These are phyloP conservation scores for Penicillium riverlandense DNA, from an alignment of 495 filamentous ascomycete genomes.

Conservation along the genomic window DNA sequence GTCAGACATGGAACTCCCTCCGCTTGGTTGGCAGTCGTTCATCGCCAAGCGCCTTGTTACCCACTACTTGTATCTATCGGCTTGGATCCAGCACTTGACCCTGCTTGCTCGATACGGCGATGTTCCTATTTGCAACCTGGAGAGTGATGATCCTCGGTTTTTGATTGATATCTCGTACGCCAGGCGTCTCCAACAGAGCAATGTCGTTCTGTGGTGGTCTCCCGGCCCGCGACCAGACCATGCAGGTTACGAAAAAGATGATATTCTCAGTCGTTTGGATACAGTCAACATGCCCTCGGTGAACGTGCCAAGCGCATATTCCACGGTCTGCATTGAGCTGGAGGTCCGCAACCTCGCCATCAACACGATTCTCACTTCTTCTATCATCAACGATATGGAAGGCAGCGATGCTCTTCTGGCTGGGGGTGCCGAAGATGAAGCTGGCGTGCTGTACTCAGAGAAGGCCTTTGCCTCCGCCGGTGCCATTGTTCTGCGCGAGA, in stretches of 20 bases:
- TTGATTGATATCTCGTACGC: slow-evolving; percentile 96
- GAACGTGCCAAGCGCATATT: slow-evolving; percentile 87
- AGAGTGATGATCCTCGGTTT: slow-evolving; percentile 87
- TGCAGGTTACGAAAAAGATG: slow-evolving; percentile 91
- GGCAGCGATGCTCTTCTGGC: slow-evolving; percentile 58
- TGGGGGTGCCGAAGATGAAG: slow-evolving; percentile 50
- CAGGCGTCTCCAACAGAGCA: slow-evolving; percentile 79
- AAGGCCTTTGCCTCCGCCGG: slow-evolving; percentile 90
- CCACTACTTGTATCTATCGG: slow-evolving; percentile 83
- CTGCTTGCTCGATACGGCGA: slow-evolving; percentile 87
- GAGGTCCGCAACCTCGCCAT: slow-evolving; percentile 92
- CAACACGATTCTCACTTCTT: slow-evolving; percentile 95
- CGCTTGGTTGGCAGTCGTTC: slow-evolving; percentile 89
- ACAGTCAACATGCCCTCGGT: slow-evolving; percentile 90
- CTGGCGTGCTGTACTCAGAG: slow-evolving; percentile 73
- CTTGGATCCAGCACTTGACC: slow-evolving; percentile 84
- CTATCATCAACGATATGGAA: slow-evolving; percentile 95
- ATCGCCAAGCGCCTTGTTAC: slow-evolving; percentile 78
- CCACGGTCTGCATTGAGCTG: slow-evolving; percentile 93
- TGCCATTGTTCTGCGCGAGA: slow-evolving; percentile 82
- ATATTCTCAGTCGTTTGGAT: slow-evolving; percentile 76
- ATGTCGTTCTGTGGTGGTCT: slow-evolving; percentile 98
- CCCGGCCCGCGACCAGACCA: slow-evolving; percentile 79
- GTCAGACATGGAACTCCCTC: slow-evolving; percentile 78
- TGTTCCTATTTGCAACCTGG: slow-evolving; percentile 90